These are phyloP conservation scores for Coemansia aciculifera DNA, from an alignment of 192 early-diverging fungal genomes.

Conservation along the genomic window DNA sequence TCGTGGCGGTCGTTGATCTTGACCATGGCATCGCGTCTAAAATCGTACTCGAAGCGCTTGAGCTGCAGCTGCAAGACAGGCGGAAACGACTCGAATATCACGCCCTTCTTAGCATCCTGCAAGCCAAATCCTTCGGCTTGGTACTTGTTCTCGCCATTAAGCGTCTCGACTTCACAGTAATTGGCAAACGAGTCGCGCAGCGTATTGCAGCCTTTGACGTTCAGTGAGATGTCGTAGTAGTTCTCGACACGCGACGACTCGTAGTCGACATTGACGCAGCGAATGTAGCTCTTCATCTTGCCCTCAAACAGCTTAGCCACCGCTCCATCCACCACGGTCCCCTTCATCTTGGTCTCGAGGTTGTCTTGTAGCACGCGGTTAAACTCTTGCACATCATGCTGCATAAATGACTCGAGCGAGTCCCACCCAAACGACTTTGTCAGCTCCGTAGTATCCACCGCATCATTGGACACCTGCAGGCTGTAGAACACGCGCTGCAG, in stretches of 20 bases:
- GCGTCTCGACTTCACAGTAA: slow-evolving; percentile 85
- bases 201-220: slow-evolving; percentile 91
- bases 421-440: slow-evolving; percentile 99
- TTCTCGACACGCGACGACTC: slow-evolving; percentile 93
- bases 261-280: slow-evolving; percentile 92
- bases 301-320: slow-evolving; percentile 92
- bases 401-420: slow-evolving; percentile 89
- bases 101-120: slow-evolving; percentile 96
- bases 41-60: slow-evolving; percentile 98
- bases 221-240: slow-evolving; percentile 96
- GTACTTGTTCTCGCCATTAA: slow-evolving; percentile 98
- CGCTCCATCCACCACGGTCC: slow-evolving; percentile 88
- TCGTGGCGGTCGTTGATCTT: slow-evolving; percentile 99
- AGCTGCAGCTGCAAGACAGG: slow-evolving; percentile 94
- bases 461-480: slow-evolving; percentile 65
- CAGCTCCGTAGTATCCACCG: slow-evolving; percentile 92
- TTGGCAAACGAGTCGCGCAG: slow-evolving; percentile 88
- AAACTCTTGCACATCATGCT: slow-evolving; percentile 99
- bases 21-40: slow-evolving; percentile 83
- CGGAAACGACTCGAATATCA: slow-evolving; percentile 90
- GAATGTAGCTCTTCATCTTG: slow-evolving; percentile 97
- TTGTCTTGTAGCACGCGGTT: slow-evolving; percentile 96
- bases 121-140: slow-evolving; percentile 90
- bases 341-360: slow-evolving; percentile 97
- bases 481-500: slow-evolving; percentile 95